Evolutionary conservation across 495 filamentous ascomycete species (phyloP).

Genomic region (Aspergillus wentii): DNA sequence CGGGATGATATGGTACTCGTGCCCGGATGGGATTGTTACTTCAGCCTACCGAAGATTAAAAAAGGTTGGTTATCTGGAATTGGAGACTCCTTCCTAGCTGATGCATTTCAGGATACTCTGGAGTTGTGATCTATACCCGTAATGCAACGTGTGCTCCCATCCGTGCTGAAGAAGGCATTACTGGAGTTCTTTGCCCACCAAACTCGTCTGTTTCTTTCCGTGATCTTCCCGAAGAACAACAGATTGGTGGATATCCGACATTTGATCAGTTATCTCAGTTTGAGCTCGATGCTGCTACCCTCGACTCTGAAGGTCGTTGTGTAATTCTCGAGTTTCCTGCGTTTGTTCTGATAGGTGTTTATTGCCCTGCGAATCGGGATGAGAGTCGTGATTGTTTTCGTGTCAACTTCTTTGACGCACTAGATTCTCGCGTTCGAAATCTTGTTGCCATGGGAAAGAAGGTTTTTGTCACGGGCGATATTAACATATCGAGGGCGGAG

Average conservation of each 20-base stretch:
- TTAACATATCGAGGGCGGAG: slow-evolving; percentile 77
- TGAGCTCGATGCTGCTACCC: slow-evolving; percentile 58
- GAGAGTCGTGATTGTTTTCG: slow-evolving; percentile 81
- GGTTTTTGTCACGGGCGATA: slow-evolving; percentile 80
- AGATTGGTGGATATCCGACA: slow-evolving; percentile 88
- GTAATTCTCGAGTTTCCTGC: slow-evolving; percentile 93
- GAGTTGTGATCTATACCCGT: slow-evolving; percentile 93
- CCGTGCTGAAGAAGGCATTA: slow-evolving; percentile 88
- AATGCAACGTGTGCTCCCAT: slow-evolving; percentile 84
- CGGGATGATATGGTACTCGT: slow-evolving; percentile 94
- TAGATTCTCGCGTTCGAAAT: slow-evolving; percentile 82
- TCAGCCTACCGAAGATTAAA: slow-evolving; percentile 87
- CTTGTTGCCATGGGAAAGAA: slow-evolving; percentile 72
- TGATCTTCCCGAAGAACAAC: slow-evolving; percentile 69
- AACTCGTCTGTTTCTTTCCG: slow-evolving; percentile 70
- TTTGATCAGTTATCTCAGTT: slow-evolving; percentile 56
- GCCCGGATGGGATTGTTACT: slow-evolving; percentile 94
- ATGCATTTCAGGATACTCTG: slow-evolving; percentile 73
- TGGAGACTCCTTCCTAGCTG: slow-evolving; percentile 1
- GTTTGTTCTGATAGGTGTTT: slow-evolving; percentile 87
- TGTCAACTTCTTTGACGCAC: slow-evolving; percentile 67
- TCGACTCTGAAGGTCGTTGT: slow-evolving; percentile 91
- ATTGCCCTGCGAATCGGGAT: slow-evolving; percentile 84
- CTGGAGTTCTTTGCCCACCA: slow-evolving; percentile 73
- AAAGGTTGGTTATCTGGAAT: slow-evolving; percentile 57